Base-by-base conservation (phyloP, 2,329 filamentous ascomycete species). In the Ambrosiella beaveri region DNA sequence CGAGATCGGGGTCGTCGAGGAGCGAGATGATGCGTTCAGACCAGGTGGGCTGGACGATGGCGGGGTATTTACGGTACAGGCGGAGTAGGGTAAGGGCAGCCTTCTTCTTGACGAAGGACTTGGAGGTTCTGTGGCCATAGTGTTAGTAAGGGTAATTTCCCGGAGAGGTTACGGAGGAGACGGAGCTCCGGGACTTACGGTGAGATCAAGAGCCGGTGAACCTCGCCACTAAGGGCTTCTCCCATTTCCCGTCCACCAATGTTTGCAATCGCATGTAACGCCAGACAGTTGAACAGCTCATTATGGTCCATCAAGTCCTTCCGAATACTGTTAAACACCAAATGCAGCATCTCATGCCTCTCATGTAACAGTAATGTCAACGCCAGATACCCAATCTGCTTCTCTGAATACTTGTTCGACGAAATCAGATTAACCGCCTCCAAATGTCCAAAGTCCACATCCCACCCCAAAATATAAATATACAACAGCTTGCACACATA, bases 401-500 rank as follows among this genome's bases (percentile, higher is more conserved):
- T 98, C 70, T 98, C 93, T 19, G 91, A 97, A 73, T 97, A 98
- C 69, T 97, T 98, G 67, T 79, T 89, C 58, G 91, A 89, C 36
- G 91, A 96, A 65, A 98, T 94, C 66, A 98, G 80, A 68, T 97
- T 97, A 68, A 98, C 91, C 39, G 94, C 94, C 73, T 98, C 93
- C 64, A 98, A 82, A 69, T 98, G 93, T 58, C 93, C 93, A 71
- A 98, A 98, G 70, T 97, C 94, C 72, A 98, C 91, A 69, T 98
- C 91, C 86, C 93, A 98, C 54, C 93, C 93, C 63, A 98, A 80
- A 61, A 98, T 98, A 71, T 98, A 98, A 66, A 98, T 97, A 71
- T 98, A 98, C 62, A 98, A 77, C 64, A 98, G 81, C 82, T 98
- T 98, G 87, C 93, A 98, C 64, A 98, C 93, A 69, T 98, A 98